phyloP scores from a whole-genome alignment of 352 stramenopile species.

The Globisporangium barbulae region DNA sequence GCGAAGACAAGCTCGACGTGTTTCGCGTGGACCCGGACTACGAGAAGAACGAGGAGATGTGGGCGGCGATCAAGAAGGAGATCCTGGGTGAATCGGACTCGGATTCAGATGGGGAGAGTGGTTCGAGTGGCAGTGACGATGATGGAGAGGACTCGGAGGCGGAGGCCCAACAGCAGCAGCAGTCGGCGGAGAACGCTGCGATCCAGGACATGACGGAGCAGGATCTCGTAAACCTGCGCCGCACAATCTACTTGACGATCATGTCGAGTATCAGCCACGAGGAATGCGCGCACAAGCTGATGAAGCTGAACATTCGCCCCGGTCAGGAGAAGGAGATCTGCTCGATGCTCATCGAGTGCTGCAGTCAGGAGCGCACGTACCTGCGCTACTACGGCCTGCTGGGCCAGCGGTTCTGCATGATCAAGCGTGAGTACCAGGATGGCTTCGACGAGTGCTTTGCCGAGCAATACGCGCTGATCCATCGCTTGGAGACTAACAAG shows the following conservation, averaged over 20 bases:
- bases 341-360: conserved; percentile 99
- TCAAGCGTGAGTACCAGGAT: conserved; percentile 95
- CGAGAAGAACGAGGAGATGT: conserved; percentile 96
- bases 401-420: conserved; percentile 95
- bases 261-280: conserved; percentile 99
- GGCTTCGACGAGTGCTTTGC: conserved; percentile 94
- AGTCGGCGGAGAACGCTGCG: conserved; percentile 14
- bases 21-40: conserved; percentile 96
- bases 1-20: conserved; percentile 95
- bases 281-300: conserved; percentile 98
- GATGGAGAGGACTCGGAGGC: conserved; percentile 37
- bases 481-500: conserved; percentile 99
- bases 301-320: conserved; percentile 96
- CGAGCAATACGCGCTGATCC: conserved; percentile 95
- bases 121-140: conserved; percentile 46
- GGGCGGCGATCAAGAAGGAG: conserved; percentile 94
- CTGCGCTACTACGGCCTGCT: conserved; percentile 97
- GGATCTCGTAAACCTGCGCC: conserved; percentile 96
- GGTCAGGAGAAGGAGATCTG: conserved; percentile 97
- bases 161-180: conserved; percentile 20
- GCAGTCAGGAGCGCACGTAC: conserved; percentile 97
- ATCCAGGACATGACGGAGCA: conserved; percentile 98
- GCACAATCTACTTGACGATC: conserved; percentile 99
- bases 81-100: conserved; percentile 94
- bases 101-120: conserved; percentile 58